A percentile compares a stretch with the other conserved stretches of the same genome.
Conservation (phyloP, 257 asterid species). For the Gardenia jasminoides region DNA sequence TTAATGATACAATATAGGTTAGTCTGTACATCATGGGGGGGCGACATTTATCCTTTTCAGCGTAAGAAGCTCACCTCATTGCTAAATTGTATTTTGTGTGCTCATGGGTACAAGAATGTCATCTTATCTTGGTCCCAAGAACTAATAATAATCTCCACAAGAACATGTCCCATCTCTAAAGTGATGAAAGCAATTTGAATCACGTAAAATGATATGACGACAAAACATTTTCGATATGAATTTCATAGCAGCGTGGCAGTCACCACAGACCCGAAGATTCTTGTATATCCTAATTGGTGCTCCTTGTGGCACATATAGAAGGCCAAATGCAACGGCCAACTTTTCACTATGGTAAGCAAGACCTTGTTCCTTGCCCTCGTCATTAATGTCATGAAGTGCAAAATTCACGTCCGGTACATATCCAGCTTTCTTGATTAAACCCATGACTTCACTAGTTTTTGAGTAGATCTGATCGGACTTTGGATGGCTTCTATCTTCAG, state of each 20-base stretch:
- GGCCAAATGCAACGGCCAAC: conserved; percentile 69
- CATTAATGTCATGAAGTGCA: conserved; percentile 69
- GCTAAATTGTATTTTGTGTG: not conserved
- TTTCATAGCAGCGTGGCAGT: conserved; percentile 72
- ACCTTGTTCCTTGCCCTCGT: conserved; percentile 50
- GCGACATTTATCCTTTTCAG: not conserved
- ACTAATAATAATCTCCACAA: conserved; percentile 59
- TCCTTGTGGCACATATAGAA: conserved; percentile 48
- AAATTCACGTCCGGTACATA: conserved; percentile 59
- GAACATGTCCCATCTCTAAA: conserved; percentile 59
- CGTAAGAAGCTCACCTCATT: not conserved
- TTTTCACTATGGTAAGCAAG: conserved; percentile 81
- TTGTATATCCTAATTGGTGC: conserved; percentile 55
- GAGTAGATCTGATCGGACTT: conserved; percentile 41
- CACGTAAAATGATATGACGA: conserved; percentile 54
- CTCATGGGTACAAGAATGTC: not conserved
- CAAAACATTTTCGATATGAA: conserved; percentile 44
- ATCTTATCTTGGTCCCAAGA: not conserved
- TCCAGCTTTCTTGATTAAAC: conserved; percentile 56
- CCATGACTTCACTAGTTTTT: conserved; percentile 46
- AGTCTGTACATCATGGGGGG: no score
- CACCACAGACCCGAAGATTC: conserved; percentile 76
- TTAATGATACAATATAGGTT: no score
- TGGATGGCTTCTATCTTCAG: conserved; percentile 61
- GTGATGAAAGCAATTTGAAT: conserved; percentile 81